phyloP scores from a whole-genome alignment of 176 grass and related monocot genomes.

The Zoysia japonica region DNA sequence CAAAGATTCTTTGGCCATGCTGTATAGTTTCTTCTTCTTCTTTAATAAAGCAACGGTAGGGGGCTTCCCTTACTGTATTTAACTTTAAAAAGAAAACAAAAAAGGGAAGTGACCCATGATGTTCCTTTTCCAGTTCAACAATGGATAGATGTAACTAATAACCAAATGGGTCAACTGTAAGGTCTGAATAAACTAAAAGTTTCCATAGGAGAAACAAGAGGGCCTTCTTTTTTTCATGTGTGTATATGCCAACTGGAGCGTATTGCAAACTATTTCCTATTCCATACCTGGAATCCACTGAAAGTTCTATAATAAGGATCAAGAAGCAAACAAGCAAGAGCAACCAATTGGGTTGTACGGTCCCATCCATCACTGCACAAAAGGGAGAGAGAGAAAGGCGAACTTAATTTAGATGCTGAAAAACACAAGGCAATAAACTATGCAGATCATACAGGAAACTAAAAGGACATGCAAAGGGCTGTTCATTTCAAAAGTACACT shows the following conservation, averaged over 20 bases:
- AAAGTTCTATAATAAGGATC: conserved; percentile 98
- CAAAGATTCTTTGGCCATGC: too few species aligned
- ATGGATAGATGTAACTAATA: background rate
- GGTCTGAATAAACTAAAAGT: conserved; percentile 19
- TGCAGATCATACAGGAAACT: conserved; percentile 16
- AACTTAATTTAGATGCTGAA: conserved; percentile 18
- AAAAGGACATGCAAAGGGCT: conserved; percentile 10
- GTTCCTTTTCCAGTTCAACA: background rate
- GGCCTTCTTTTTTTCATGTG: background rate
- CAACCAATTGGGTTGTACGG: conserved; percentile 88
- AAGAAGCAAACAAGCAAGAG: conserved; percentile 86
- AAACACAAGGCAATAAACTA: conserved; percentile 32
- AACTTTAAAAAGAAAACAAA: background rate
- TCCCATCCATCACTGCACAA: conserved; percentile 96
- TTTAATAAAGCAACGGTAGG: too few species aligned
- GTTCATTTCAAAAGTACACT: background rate
- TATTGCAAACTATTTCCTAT: conserved; percentile 9
- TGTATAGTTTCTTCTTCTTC: too few species aligned
- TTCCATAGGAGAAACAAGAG: conserved; percentile 5
- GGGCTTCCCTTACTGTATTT: too few species aligned
- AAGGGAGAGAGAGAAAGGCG: background rate
- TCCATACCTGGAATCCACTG: conserved; percentile 87
- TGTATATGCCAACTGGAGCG: background rate
- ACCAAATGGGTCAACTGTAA: conserved; percentile 8
- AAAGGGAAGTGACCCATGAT: background rate